phyloP scores from a whole-genome alignment of 768 basidiomycete species.

The Macrolepiota albuminosa region DNA sequence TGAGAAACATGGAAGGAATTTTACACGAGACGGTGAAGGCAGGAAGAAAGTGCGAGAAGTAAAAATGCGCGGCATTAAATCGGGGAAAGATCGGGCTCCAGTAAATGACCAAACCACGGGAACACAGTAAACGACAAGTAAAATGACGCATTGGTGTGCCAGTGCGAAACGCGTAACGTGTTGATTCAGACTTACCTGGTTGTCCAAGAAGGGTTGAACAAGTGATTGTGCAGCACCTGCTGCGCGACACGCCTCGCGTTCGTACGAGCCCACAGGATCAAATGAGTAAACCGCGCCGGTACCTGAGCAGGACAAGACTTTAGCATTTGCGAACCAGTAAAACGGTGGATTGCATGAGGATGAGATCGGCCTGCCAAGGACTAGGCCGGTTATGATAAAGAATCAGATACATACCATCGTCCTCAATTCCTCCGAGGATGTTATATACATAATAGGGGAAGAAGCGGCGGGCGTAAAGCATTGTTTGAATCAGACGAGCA shows the following conservation, averaged over 20 bases:
- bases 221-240: slow-evolving; percentile 94
- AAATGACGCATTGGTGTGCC: slow-evolving; percentile 17
- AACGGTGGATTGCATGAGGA: slow-evolving; percentile 2
- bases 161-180: slow-evolving; percentile 11
- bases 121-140: slow-evolving; percentile 8
- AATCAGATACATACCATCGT: slow-evolving; percentile 67
- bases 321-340: slow-evolving; percentile 4
- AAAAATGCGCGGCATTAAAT: slow-evolving; percentile 34
- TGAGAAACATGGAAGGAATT: slow-evolving; percentile 15
- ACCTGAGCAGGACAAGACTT: slow-evolving; percentile 42
- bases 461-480: slow-evolving; percentile 94
- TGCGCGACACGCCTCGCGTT: slow-evolving; percentile 94
- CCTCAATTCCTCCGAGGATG: slow-evolving; percentile 93
- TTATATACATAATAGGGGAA: slow-evolving; percentile 99
- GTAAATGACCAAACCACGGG: slow-evolving; percentile 12
- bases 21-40: slow-evolving; percentile 10
- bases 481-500: slow-evolving; percentile 96
- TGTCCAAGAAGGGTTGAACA: slow-evolving; percentile 97
- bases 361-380: slow-evolving; percentile 19
- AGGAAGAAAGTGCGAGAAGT: slow-evolving; percentile 14
- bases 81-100: slow-evolving; percentile 41
- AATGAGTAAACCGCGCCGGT: slow-evolving; percentile 99
- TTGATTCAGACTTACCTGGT: slow-evolving; percentile 66
- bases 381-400: slow-evolving; percentile 11
- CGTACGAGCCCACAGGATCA: slow-evolving; percentile 97